These are phyloP conservation scores for Glycine tomentella DNA, from an alignment of 306 rosid species.

Conservation along the genomic window DNA sequence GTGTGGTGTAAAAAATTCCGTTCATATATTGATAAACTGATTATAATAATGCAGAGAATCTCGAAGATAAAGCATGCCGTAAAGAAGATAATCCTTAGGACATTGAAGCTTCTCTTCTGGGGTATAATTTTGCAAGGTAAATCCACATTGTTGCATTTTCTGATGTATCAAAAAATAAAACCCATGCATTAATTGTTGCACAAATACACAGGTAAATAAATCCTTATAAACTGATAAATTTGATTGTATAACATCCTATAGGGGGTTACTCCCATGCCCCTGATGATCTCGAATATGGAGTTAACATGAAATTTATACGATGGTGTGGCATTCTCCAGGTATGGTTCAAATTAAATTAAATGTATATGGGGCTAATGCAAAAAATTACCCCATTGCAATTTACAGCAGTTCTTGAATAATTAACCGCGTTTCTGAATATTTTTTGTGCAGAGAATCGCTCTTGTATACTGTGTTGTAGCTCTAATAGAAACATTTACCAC, in stretches of 20 bases:
- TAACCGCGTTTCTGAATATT: slow-evolving; percentile 44
- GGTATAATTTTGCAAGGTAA: slow-evolving; percentile 87
- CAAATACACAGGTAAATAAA: not conserved
- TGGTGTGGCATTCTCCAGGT: slow-evolving; percentile 99
- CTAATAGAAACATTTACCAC: slow-evolving; percentile 77
- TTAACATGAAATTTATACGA: slow-evolving; percentile 76
- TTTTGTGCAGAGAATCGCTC: slow-evolving; percentile 79
- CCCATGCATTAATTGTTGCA: not conserved
- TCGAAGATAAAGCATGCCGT: slow-evolving; percentile 56
- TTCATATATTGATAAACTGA: not conserved
- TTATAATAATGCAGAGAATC: slow-evolving; percentile 59
- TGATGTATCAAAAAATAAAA: not conserved
- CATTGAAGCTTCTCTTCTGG: slow-evolving; percentile 89
- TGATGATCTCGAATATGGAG: slow-evolving; percentile 70
- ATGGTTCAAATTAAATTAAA: not conserved
- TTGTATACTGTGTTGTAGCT: slow-evolving; percentile 82
- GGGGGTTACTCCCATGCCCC: slow-evolving; percentile 99
- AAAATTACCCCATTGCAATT: slow-evolving; percentile 14
- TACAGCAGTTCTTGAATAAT: slow-evolving; percentile 33
- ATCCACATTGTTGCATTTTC: not conserved
- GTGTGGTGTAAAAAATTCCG: too few species aligned
- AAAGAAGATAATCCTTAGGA: slow-evolving; percentile 69
- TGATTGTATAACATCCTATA: slow-evolving; percentile 23
- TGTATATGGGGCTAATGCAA: not conserved
- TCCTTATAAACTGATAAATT: slow-evolving; percentile 6